These are phyloP conservation scores for Penicillium manginii DNA, from an alignment of 495 filamentous ascomycete genomes.

Conservation along the genomic window DNA sequence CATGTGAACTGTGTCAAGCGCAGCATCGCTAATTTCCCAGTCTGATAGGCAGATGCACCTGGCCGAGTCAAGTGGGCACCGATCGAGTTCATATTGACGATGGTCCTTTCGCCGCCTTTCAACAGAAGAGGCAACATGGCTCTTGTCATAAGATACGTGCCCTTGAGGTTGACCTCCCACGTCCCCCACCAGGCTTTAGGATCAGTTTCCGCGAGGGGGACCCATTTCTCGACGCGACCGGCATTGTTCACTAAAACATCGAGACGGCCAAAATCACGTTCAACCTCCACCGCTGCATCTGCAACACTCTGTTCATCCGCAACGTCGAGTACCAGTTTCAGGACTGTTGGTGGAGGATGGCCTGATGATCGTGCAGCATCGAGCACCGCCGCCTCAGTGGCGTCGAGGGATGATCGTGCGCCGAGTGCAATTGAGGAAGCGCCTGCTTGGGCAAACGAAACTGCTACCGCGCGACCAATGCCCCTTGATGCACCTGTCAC, in stretches of 20 bases:
- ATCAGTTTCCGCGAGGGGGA: slow-evolving; percentile 29
- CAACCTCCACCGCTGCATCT: background rate
- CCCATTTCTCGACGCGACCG: slow-evolving; percentile 17
- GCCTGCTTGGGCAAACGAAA: background rate
- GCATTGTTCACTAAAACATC: slow-evolving; percentile 55
- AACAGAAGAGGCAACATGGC: slow-evolving; percentile 47
- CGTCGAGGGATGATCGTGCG: background rate
- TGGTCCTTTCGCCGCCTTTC: slow-evolving; percentile 36
- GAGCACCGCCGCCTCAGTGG: background rate
- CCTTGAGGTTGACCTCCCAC: slow-evolving; percentile 49
- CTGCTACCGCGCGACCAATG: background rate
- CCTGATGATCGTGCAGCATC: background rate
- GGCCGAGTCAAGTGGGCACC: slow-evolving; percentile 25
- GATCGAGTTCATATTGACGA: slow-evolving; percentile 36
- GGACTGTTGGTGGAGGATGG: background rate
- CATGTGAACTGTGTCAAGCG: slow-evolving; percentile 47
- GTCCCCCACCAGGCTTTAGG: slow-evolving; percentile 45
- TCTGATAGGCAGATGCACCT: slow-evolving; percentile 38
- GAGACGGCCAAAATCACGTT: slow-evolving; percentile 32
- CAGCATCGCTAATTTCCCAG: slow-evolving; percentile 42
- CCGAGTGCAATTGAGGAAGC: background rate
- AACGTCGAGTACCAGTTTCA: background rate
- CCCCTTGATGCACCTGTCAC: background rate
- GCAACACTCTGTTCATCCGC: background rate
- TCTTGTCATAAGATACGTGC: slow-evolving; percentile 38